Evolutionary conservation across 2,329 filamentous ascomycete genomes (phyloP).

Genomic region (Calonectria pseudoturangicola): DNA sequence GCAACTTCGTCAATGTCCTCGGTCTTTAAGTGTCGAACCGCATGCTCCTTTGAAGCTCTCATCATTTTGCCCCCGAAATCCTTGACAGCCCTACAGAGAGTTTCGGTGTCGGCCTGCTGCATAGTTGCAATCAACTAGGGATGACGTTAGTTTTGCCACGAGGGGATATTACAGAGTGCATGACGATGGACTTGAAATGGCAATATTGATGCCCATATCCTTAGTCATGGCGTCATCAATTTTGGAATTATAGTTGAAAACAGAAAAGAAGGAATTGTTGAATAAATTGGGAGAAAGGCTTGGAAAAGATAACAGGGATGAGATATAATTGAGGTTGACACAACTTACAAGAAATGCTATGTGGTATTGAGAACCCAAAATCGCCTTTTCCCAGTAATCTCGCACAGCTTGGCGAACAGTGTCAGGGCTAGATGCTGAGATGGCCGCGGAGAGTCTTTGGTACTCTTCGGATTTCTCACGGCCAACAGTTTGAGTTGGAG

Average conservation of each 20-base stretch:
- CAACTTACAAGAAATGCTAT: slow-evolving; percentile 70
- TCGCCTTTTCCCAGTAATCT: slow-evolving; percentile 70
- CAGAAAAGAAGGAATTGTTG: not conserved
- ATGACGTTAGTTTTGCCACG: slow-evolving; percentile 50
- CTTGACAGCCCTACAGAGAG: slow-evolving; percentile 62
- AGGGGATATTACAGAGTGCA: slow-evolving; percentile 23
- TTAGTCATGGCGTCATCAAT: not conserved
- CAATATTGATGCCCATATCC: no score
- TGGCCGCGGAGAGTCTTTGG: slow-evolving; percentile 49
- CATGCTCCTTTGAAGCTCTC: slow-evolving; percentile 61
- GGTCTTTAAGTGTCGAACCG: slow-evolving; percentile 63
- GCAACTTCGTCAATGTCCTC: slow-evolving; percentile 68
- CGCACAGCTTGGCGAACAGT: slow-evolving; percentile 69
- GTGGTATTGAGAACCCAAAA: slow-evolving; percentile 72
- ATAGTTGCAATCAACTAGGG: slow-evolving; percentile 69
- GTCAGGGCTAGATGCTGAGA: slow-evolving; percentile 64
- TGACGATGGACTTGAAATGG: not conserved
- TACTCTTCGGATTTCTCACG: slow-evolving; percentile 54
- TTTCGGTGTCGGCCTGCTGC: slow-evolving; percentile 63
- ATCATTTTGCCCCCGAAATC: slow-evolving; percentile 69
- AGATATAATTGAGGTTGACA: no score
- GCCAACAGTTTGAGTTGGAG: slow-evolving; percentile 31
- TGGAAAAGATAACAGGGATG: not conserved
- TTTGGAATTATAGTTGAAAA: not conserved
- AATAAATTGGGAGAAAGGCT: not conserved